Evolutionary conservation across 805 yeast species (phyloP), one percentile per base, ranked within the genome.

Genomic region (Hemisphaericaspora nanyangensis): DNA sequence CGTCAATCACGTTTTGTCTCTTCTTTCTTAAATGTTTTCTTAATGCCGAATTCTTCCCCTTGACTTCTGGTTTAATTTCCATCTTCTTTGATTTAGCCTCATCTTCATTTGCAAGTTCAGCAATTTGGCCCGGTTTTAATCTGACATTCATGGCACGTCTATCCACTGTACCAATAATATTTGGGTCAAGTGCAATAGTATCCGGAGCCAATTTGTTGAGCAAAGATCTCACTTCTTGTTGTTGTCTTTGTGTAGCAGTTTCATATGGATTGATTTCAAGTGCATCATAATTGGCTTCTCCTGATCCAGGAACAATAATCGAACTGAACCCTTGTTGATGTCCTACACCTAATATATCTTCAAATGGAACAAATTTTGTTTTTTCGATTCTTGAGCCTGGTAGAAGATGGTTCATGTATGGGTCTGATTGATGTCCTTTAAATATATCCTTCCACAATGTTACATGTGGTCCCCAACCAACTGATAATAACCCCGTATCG

Each of bases 221-320:
- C 59, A 93, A 72, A 2, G 83, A 64, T 56, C 91, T 79, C 27
- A 93, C 95, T 70, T 93, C 99, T 33, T 77, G 74, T 65, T 91
- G 91, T 63, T 91, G 95, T 71, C 98, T 82, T 67, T 90, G 97
- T 58, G 86, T 83, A 39, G 85, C 79, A 7, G 96, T 78, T 61
- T 88, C 96, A 65, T 74, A 93, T 46, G 99, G 99, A 61, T 93
- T 93, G 54, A 80, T 63, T 64, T 93, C 99, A 59, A 89, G 63
- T 3, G 98, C 89, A 68, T 93, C 99, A 60, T 78, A 89, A 65
- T 93, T 93, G 45, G 99, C 96, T 67, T 93, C 99, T 70, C 99
- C 99, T 30, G 97, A 72, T 18, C 99, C 99, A 29, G 99, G 99
- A 42, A 93, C 74, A 49, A 93, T 83, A 44, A 93, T 50, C n/a